phyloP scores from a whole-genome alignment of 2,329 filamentous ascomycete genomes.

The Monilinia vaccinii-corymbosi region DNA sequence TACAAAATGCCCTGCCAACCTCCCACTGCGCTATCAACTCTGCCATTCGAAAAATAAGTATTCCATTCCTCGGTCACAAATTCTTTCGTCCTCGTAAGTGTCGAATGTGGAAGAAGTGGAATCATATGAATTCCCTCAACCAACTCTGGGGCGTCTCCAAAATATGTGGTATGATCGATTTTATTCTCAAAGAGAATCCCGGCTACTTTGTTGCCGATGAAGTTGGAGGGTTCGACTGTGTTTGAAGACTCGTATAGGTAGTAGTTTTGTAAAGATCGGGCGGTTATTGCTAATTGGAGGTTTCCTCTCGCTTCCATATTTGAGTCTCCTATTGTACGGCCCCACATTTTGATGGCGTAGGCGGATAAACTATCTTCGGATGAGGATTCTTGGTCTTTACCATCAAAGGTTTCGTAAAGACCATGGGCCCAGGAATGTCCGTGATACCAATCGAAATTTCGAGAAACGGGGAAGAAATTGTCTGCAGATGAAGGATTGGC shows the following conservation, averaged over 20 bases:
- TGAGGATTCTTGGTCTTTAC: slow-evolving; percentile 79
- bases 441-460: slow-evolving; percentile 81
- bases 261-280: slow-evolving; percentile 66
- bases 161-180: slow-evolving; percentile 86
- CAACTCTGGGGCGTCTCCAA: slow-evolving; percentile 63
- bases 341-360: slow-evolving; percentile 89
- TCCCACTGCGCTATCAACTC: slow-evolving; percentile 55
- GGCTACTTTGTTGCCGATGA: slow-evolving; percentile 67
- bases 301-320: slow-evolving; percentile 72
- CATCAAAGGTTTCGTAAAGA: slow-evolving; percentile 59
- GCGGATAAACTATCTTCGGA: slow-evolving; percentile 84
- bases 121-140: slow-evolving; percentile 44
- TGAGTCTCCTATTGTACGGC: slow-evolving; percentile 61
- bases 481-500: slow-evolving; percentile 68
- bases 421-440: slow-evolving; percentile 92
- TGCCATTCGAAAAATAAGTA: slow-evolving; percentile 61
- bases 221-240: slow-evolving; percentile 61
- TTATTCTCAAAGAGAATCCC: slow-evolving; percentile 89
- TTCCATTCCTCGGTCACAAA: slow-evolving; percentile 84
- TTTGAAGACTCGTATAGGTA: slow-evolving; percentile 72
- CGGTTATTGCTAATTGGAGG: slow-evolving; percentile 72
- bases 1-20: slow-evolving; percentile 84
- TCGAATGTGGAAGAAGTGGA: slow-evolving; percentile 37
- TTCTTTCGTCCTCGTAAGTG: slow-evolving; percentile 52
- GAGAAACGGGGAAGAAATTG: slow-evolving; percentile 68